A percentile compares a stretch with the other conserved stretches of the same genome.
Conservation (phyloP, 2,329 filamentous ascomycete genomes). For the Magnaporthiopsis poae region DNA sequence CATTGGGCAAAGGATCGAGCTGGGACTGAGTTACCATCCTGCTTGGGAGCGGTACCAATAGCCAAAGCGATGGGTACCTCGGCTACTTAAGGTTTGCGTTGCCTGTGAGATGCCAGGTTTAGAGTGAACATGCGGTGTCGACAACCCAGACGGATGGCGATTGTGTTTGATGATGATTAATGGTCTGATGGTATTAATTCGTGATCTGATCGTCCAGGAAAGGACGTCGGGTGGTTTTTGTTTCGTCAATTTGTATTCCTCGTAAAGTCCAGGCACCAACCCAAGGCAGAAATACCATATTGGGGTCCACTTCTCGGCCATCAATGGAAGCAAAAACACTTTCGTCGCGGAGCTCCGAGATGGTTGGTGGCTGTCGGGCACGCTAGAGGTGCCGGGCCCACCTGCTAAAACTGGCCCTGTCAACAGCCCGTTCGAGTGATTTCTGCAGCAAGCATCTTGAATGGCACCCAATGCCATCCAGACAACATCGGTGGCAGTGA, state of each 20-base stretch:
- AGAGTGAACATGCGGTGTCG: not conserved
- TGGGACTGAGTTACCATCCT: conserved; percentile 48
- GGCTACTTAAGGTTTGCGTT: conserved; percentile 38
- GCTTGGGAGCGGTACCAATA: not conserved
- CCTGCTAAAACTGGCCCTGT: not conserved
- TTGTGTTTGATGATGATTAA: not conserved
- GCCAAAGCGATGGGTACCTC: not conserved
- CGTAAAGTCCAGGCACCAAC: not conserved
- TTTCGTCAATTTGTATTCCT: not conserved
- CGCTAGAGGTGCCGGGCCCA: not conserved
- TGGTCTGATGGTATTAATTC: not conserved
- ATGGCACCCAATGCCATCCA: too few relatives aligned
- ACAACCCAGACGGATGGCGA: too few relatives aligned
- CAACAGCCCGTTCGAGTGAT: too few relatives aligned
- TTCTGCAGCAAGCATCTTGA: too few relatives aligned
- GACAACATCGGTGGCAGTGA: too few relatives aligned
- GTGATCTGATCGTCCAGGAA: not conserved
- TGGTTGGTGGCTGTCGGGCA: not conserved
- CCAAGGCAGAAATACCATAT: not conserved
- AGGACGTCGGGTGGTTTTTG: not conserved
- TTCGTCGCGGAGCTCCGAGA: not conserved
- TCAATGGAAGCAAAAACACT: not conserved
- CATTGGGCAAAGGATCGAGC: conserved; percentile 69
- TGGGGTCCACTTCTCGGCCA: not conserved
- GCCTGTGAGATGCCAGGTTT: not conserved